phyloP scores from a whole-genome alignment of 202 grass and related monocot genomes.

The Bolboschoenoplectus hybrid region DNA sequence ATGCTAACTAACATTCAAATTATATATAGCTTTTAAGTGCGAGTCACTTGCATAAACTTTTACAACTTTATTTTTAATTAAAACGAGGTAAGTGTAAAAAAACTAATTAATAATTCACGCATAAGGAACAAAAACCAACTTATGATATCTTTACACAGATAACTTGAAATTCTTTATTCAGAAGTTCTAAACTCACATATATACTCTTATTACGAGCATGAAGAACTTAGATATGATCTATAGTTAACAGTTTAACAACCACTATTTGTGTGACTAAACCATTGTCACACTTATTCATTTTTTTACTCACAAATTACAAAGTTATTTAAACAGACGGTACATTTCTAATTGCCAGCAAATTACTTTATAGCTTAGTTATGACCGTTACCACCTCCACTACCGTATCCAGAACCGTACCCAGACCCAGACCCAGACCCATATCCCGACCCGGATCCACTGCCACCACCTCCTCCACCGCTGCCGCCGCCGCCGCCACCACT shows the following conservation, averaged over 20 bases:
- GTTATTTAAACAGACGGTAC: background rate
- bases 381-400: constrained; percentile 29
- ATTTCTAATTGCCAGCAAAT: background rate
- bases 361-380: background rate
- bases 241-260: background rate
- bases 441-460: constrained; percentile 30
- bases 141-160: background rate
- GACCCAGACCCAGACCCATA: constrained; percentile 38
- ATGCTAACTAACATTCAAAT: no score
- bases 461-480: constrained; percentile 3
- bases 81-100: background rate
- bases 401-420: constrained; percentile 35
- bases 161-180: constrained; percentile 6
- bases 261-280: background rate
- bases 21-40: background rate
- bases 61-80: background rate
- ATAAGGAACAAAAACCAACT: background rate
- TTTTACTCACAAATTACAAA: background rate
- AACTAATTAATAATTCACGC: background rate
- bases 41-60: background rate
- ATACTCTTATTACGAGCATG: background rate
- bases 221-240: background rate
- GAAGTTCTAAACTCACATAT: background rate
- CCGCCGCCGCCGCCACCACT: constrained; percentile 9
- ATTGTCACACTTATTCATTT: constrained; percentile 25